Base-by-base conservation (phyloP, 1,139 yeast genomes). In the Yamadazyma songkhlaensis region DNA sequence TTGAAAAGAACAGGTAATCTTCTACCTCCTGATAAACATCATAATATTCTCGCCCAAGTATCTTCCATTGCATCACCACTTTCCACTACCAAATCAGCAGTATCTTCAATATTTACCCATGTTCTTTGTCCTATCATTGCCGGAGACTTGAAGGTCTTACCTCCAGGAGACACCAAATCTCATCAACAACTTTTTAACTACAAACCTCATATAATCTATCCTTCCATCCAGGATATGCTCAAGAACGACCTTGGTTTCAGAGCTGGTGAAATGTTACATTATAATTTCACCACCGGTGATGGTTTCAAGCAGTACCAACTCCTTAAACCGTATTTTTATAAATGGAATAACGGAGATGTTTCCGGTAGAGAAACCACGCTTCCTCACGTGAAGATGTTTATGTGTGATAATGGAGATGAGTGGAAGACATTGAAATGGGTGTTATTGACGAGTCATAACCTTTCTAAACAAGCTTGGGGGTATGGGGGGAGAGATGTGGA, bases 401-500 rank as follows among this genome's bases (percentile, higher is more conserved):
- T 64, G 39, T 62, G 72, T 46, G 67, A 72, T 59, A 55, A 75
- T 69, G 56, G 67, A 48, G 78, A 77, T 47, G 50, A 69, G 35
- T 80, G 79, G 61, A 46, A 59, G 20, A 57, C 76, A 1, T 48
- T 81, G 3, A 71, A 74, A 38, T 83, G 89, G 88, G 72, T 78
- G 11, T 49, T 80, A n/a, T 64, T 80, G 55, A 81, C 86, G 2
- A 79, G 86, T 41, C 81, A 82, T 30, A 83, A 83, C 51, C 51
- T 81, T 25, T 79, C 86, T 21, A 72, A 73, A 38, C 81, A 77
- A 43, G 89, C 89, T 0, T 82, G 89, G 89, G 90, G 90, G 0
- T 61, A 60, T n/a, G 23, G 13, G 14, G 34, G 37, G 35, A 38
- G 44, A 32, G 51, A 53, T 27, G 54, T 54, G 13, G 32, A 38